Base-by-base conservation (phyloP, 1,284 basidiomycete genomes). In the Ustilago xerochloae region DNA sequence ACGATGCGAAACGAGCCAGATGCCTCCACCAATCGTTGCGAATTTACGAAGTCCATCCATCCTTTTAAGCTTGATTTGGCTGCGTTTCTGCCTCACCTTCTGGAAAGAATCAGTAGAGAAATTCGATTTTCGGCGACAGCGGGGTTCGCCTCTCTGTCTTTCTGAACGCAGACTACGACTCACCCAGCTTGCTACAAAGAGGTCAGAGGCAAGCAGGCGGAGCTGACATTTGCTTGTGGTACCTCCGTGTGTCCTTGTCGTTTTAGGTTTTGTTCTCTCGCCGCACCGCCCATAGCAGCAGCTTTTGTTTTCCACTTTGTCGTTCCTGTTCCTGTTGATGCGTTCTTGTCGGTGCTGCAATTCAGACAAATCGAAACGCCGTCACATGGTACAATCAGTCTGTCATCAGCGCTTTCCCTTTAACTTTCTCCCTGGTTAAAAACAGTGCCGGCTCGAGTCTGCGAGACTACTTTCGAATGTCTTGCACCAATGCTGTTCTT, bases 51-150 rank as follows among this genome's bases (percentile, higher is more conserved):
- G n/a, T n/a, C n/a, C n/a, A n/a, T n/a, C n/a, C n/a, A n/a, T n/a
- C n/a, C 20, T 8, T 35, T 49, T 35, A 33, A 7, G 10, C 16
- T 30, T 7, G 30, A 35, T n/a, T 8, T 30, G n/a, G 20, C 18
- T 47, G 29, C 9, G 16, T n/a, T 10, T 22, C 7, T 26, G 41
- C 41, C 41, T 35, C 32, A 35, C 32, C 32, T 35, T 35, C 9
- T 18, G 22, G 18, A 30, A 47, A 28, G 24, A 26, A 46, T 6
- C 10, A 18, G 26, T 16, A 32, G 22, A 48, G 28, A 48, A 48
- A 7, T 48, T 48, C 29, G 46, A 30, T 33, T 48, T 48, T 48
- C 18, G 46, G 46, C 48, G 48, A 50, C n/a, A 15, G 20, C 48
- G 48, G 48, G 4, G 48, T 49, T 49, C 33, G 32, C 48, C 20